Base-by-base conservation (phyloP, 169 alveolate species). In the Cryptosporidium felis region DNA sequence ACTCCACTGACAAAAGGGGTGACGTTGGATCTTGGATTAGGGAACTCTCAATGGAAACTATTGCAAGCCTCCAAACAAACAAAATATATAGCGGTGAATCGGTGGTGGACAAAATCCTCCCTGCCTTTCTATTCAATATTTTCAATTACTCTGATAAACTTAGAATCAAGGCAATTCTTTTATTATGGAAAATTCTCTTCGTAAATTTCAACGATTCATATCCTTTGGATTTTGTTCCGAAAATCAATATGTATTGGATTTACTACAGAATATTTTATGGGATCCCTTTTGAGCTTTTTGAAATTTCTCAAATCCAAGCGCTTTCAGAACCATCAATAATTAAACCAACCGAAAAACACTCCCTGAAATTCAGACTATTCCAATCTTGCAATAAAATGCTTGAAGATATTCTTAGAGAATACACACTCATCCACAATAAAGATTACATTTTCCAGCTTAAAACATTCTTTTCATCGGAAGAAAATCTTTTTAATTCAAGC, bases 11-110 rank as follows among this genome's bases (percentile, higher is more conserved):
- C 56, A 92, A 90, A 80, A 80, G 95, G 66, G 97, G 97, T 34
- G 97, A 95, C 66, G 95, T 94, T 36, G 98, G 97, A 14, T 91
- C 94, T 16, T 93, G 95, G 92, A 94, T 95, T 0, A 85, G 98
- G 66, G 96, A 94, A 81, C 94, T 93, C 32, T 92, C 97, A 3
- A 91, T 93, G 90, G 92, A 82, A 42, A 85, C 92, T 23, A 66
- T 92, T 5, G 80, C 74, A 32, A 53, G 65, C 18, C 36, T 74
- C 5, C 56, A 74, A 41, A 40, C 44, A 8, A 74, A 74, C 36
- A 18, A 18, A 6, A 9, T 30, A 10, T 53, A 38, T 49, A 16
- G 10, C 30, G 62, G 49, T 6, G 46, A 65, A 4, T 30, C 23
- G 0, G 21, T 28, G 21, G 10, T 8, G 14, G 45, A 53, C 6